Base-by-base conservation (phyloP, 495 filamentous ascomycete genomes). In the Stereocaulon alpinum region DNA sequence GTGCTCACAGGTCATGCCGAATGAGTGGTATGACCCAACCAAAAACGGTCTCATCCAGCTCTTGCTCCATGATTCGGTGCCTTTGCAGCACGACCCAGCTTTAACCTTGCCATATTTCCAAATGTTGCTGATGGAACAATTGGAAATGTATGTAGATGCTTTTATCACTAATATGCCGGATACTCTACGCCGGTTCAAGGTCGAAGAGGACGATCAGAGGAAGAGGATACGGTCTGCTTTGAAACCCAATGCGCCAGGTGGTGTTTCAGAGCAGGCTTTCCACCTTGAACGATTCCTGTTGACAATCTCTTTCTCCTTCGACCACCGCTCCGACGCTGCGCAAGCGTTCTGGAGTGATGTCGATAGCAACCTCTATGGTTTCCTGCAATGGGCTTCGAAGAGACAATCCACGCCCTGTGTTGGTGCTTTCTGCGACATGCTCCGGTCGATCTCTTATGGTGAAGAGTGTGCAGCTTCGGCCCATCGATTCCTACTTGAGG, bases 151-250 rank as follows among this genome's bases (percentile, higher is more conserved):
- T 66, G 78, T 88, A n/a, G 91, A 96, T 61, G 82, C 86, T 9
- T 91, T 93, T 65, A 88, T 99, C 63, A 86, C 88, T 1, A 95
- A 97, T 69, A 87, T 96, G 80, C 93, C 94, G 3, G 90, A 96
- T 69, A 82, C 91, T 1, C 78, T 99, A 34, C 85, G 94, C 50
- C 85, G 82, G 68, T 75, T 99, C 40, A 89, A 92, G 69, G 78
- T 82, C 4, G 89, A 94, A 58, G 93, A 97, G 67, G 92, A 97
- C 67, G 86, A 89, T 58, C 89, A 92, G 68, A 69, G 77, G 61
- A 76, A 79, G 59, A 75, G 73, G 17, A 63, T 80, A 43, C 75
- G 69, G 55, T 74, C 77, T 7, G 74, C 65, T 55, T 63, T 74
- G 30, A 76, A 76, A 60, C 71, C 75, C 3, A 72, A 65, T 55